These are phyloP conservation scores for Monosporozyma yasuniensis DNA, from an alignment of 805 yeast species.

Conservation along the genomic window DNA sequence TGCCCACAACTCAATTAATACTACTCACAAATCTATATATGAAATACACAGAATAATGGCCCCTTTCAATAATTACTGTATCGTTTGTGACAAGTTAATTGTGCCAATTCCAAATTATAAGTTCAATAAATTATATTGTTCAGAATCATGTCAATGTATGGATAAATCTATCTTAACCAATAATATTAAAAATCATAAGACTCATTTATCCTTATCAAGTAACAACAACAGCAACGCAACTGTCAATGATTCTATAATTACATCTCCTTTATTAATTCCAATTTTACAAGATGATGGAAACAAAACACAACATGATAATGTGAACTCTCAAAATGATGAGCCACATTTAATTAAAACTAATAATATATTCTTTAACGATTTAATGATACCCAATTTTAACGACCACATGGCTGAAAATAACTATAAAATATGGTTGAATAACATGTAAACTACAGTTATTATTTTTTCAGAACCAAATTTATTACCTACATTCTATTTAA, in stretches of 20 bases:
- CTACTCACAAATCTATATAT: background rate
- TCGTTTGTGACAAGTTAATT: slow-evolving; percentile 41
- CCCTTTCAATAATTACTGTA: slow-evolving; percentile 47
- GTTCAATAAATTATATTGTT: slow-evolving; percentile 20
- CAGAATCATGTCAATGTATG: slow-evolving; percentile 16
- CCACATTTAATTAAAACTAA: background rate
- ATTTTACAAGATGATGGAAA: slow-evolving; percentile 1
- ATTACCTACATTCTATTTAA: background rate
- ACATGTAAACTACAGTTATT: slow-evolving; percentile 6
- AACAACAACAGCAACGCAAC: background rate
- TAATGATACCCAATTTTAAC: slow-evolving; percentile 1
- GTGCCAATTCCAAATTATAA: background rate
- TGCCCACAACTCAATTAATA: background rate
- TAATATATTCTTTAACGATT: background rate
- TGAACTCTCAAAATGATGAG: background rate
- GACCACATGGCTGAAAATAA: slow-evolving; percentile 27
- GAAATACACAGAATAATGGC: background rate
- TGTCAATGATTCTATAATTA: slow-evolving; percentile 13
- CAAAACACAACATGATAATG: background rate
- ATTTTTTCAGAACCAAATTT: too few species aligned
- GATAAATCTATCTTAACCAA: slow-evolving; percentile 6
- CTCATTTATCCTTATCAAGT: background rate
- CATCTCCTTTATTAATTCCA: slow-evolving; percentile 20
- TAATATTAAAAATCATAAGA: background rate
- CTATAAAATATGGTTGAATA: slow-evolving; percentile 26